Evolutionary conservation across 2,329 filamentous ascomycete genomes (phyloP).

Genomic region (Aspergillus sp.): DNA sequence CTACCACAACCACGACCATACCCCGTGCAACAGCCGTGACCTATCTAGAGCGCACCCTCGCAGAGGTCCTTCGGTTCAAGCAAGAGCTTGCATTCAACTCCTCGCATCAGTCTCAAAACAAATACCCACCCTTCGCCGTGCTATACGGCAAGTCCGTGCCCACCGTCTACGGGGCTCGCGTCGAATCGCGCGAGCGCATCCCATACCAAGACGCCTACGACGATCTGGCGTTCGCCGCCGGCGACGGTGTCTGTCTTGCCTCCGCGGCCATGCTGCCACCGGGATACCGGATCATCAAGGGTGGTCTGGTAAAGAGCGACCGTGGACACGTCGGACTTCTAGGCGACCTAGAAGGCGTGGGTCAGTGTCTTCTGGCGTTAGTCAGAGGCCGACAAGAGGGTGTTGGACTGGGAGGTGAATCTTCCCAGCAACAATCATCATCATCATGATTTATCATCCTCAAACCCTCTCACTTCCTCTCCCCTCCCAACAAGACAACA

Average conservation of each 20-base stretch:
- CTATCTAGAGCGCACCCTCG: constrained; percentile 76
- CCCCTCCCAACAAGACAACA: constrained; percentile 8
- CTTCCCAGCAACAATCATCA: not conserved
- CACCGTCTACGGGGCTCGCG: constrained; percentile 79
- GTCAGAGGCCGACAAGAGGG: constrained; percentile 68
- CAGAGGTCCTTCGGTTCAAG: constrained; percentile 73
- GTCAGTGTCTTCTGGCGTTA: constrained; percentile 70
- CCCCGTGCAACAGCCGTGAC: constrained; percentile 57
- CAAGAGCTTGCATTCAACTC: constrained; percentile 67
- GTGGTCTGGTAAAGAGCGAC: constrained; percentile 76
- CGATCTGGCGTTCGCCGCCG: constrained; percentile 80
- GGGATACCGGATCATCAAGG: constrained; percentile 73
- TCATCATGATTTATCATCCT: constrained; percentile 8
- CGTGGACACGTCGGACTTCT: constrained; percentile 84
- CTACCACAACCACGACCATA: constrained; percentile 49
- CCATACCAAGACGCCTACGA: constrained; percentile 77
- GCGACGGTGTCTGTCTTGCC: constrained; percentile 86
- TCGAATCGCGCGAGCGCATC: constrained; percentile 72
- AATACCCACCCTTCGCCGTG: constrained; percentile 78
- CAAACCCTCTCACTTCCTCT: not conserved
- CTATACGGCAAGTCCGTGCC: constrained; percentile 86
- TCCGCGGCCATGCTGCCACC: constrained; percentile 80
- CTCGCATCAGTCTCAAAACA: constrained; percentile 63
- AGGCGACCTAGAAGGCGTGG: constrained; percentile 80
- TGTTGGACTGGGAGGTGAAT: constrained; percentile 62